Base-by-base conservation (phyloP, 2,329 filamentous ascomycete genomes). In the Fusarium kyushuense region DNA sequence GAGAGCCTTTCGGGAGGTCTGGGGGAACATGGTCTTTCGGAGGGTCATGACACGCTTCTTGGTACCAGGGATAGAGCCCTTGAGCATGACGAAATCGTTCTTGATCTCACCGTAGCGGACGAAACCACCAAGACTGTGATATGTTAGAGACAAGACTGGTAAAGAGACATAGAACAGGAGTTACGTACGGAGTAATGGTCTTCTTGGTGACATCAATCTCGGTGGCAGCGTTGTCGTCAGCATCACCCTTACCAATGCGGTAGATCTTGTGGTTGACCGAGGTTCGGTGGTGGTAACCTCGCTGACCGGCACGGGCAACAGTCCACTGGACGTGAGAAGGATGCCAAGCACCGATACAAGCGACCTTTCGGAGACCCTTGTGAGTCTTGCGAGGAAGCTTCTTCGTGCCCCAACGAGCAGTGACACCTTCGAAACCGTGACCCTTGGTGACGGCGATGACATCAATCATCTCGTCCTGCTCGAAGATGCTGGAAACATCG, bases 241-340 rank as follows among this genome's bases (percentile, higher is more conserved):
- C 93, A 74, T 88, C 87, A 78, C 89, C 95, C 90, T 96, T 96
- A 81, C 95, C 96, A 77, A 99, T 92, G 76, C 96, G 93, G 93
- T 98, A 99, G 82, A 99, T 85, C 92, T 99, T 99, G 93, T 99
- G 96, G 92, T 99, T 99, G 88, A 96, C 92, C 72, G 96, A 98
- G 80, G 96, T 99, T 92, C 96, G 94, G 88, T 99, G 96, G 84
- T 99, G 96, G 91, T 99, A 99, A 89, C 96, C 96, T 85, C 90
- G 90, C 88, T 99, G 96, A 97, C 96, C 96, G 74, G 96, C 96
- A 92, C 96, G 96, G 82, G 95, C 96, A 87, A 99, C 96, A 83
- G 96, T 99, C 96, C 96, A 99, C 89, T 99, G 96, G 85, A 99
- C 96, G 93, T 99, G 96, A 85, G 92, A 94, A 81, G 96, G 96